Base-by-base conservation (phyloP, 441 rosid species). In the Erodium trifolium region DNA sequence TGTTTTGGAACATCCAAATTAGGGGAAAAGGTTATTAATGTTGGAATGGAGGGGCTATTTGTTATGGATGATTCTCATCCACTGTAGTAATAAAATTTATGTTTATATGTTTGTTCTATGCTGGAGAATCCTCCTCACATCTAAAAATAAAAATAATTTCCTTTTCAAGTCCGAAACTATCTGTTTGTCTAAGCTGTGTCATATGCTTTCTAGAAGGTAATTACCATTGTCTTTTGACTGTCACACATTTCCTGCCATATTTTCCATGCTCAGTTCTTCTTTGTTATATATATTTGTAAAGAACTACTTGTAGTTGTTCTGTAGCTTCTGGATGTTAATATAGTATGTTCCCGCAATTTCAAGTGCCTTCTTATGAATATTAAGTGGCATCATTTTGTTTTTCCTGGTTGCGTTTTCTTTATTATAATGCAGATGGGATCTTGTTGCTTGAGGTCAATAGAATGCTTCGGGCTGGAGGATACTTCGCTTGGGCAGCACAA, bases 401-500 rank as follows among this genome's bases (percentile, higher is more conserved):
- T 29, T 60, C 78, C 82, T 71, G 78, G 71, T 75, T 72, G 45
- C 37, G 34, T 75, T 70, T 57, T 49, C 9, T 59, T 74, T 70
- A 66, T 23, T 71, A 34, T 71, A 68, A 70, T 80, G 83, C 74
- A 94, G 99, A 91, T 85, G 99, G 99, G 67, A 89, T 95, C 71
- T 79, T 91, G 87, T 92, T 95, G 66, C 88, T 95, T 77, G 98
- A 92, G 85, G 93, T 87, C 79, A 92, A 92, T 80, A 84, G 99
- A 84, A 79, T 95, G 89, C 96, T 95, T 45, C 86, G 96, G 65
- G 88, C 87, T 17, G 97, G 99, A 71, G 98, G 97, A 78, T 89
- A 87, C 80, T 95, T 95, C 84, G 90, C 87, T 75, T 95, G 99
- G 99, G 96, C 98, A n/a, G 97, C 97, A 27, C 98, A 92, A 69